A percentile compares a stretch with the other conserved stretches of the same genome.
Conservation (phyloP, 2,329 filamentous ascomycete species). For the Aspergillus sp. region DNA sequence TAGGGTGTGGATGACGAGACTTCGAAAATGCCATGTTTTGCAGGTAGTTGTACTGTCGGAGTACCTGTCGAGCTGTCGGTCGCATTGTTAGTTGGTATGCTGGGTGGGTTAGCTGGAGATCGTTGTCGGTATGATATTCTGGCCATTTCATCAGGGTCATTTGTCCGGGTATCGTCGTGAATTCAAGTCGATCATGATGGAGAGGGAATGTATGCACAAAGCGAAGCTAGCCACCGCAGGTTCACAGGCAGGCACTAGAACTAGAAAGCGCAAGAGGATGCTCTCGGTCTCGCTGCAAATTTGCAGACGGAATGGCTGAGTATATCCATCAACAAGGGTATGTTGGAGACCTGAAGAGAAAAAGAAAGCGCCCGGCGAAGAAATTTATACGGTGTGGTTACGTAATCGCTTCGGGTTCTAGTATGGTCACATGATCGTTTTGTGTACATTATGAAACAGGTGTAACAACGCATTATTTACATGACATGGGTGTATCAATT, state of each 20-base stretch:
- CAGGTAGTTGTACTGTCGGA: not conserved
- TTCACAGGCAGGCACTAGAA: conserved; percentile 25
- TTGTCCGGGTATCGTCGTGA: not conserved
- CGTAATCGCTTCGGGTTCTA: no score
- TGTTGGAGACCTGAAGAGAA: conserved; percentile 34
- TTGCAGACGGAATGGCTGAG: conserved; percentile 28
- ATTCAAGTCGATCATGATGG: no score
- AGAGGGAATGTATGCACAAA: conserved; percentile 37
- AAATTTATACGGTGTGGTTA: conserved; percentile 6
- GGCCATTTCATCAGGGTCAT: not conserved
- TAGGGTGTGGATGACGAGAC: conserved; percentile 33
- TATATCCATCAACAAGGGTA: conserved; percentile 35
- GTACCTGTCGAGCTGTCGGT: no score
- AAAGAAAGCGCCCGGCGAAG: conserved; percentile 11
- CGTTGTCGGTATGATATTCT: no score
- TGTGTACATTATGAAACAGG: no score
- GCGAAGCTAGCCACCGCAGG: conserved; percentile 34
- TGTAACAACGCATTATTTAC: not conserved
- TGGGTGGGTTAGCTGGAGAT: no score
- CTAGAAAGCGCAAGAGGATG: conserved; percentile 34
- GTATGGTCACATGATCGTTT: no score
- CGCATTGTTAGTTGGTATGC: no score
- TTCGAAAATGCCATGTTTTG: conserved; percentile 33
- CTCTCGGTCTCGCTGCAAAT: conserved; percentile 37
- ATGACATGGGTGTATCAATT: conserved; percentile 4